Base-by-base conservation (phyloP, 768 basidiomycete genomes). In the Austroboletus festivus region DNA sequence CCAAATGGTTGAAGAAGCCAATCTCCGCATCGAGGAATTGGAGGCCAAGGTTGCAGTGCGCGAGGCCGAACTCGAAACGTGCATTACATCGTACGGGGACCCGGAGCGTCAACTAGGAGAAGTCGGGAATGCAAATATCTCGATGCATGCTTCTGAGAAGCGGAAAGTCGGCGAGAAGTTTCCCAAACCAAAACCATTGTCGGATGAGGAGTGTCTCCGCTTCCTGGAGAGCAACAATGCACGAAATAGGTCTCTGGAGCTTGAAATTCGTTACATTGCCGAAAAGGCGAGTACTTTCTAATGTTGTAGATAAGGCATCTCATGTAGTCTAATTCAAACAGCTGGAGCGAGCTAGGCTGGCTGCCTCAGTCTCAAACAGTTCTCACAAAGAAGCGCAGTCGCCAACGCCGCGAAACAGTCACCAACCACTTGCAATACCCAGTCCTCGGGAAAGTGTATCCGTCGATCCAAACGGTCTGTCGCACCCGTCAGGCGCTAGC, bases 1-100 rank as follows among this genome's bases (percentile, higher is more conserved):
- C 10, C 63, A 63, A n/a, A 74, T 71, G 1, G 67, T 65, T 9
- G 62, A 71, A 16, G 64, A 69, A 3, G 69, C 73, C 0, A 74
- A 77, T 41, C 56, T 63, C 1, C 71, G 73, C 41, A 71, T 79
- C 20, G 60, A 71, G 5, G 62, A 67, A 16, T 68, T 85, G 3
- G 72, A 77, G 48, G 80, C 81, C 0, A 74, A 75, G 59, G 60
- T 85, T 5, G 78, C 81, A 0, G 73, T 75, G 5, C 70, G 81
- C n/a, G 82, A 84, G 38, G 74, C 74, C 0, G 78, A 82, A 53
- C 67, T 84, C 5, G 78, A 79, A 54, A 56, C 57, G 3, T 68
- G 61, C 47, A 50, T 70, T 15, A 49, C 57, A n/a, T 55, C 46
- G 4, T 41, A 46, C 8, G 31, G 47, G 30, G 50, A 46, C 18